phyloP scores from a whole-genome alignment of 805 yeast species.

The Crinitomyces ghanaensis region DNA sequence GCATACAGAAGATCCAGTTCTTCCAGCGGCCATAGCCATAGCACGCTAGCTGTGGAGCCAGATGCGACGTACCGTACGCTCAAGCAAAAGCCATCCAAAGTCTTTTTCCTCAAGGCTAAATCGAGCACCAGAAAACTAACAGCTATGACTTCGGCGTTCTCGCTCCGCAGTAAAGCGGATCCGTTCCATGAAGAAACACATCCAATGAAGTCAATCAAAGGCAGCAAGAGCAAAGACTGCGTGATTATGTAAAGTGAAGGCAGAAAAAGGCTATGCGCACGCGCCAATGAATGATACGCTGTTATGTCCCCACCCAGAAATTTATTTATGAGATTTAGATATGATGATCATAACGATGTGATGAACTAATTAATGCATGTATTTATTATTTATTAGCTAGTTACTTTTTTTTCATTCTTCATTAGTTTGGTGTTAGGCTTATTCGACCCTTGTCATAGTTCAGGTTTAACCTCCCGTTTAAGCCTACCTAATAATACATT shows the following conservation, averaged over 20 bases:
- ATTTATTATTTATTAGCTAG: too few species aligned
- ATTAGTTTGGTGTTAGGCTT: too few species aligned
- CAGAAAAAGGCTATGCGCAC: too few species aligned
- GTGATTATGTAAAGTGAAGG: conserved; percentile 16
- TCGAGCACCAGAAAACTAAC: conserved; percentile 4
- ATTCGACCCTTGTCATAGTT: too few species aligned
- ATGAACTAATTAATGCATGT: not conserved
- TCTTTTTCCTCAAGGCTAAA: conserved; percentile 5
- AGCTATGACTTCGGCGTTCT: conserved; percentile 4
- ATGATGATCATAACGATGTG: not conserved
- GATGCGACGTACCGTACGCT: not conserved
- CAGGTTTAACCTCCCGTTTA: too few species aligned
- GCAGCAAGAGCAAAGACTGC: conserved; percentile 15
- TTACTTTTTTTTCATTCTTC: too few species aligned
- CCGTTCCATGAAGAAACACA: conserved; percentile 2
- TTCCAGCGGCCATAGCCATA: not conserved
- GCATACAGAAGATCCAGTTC: not conserved
- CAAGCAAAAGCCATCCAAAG: conserved; percentile 1
- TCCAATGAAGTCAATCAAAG: conserved; percentile 3
- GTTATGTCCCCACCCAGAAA: not conserved
- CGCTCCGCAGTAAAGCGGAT: too few species aligned
- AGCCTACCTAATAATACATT: conserved; percentile 12
- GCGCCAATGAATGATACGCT: too few species aligned
- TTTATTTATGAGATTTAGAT: not conserved
- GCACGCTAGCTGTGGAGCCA: not conserved